A percentile compares a stretch with the other conserved stretches of the same genome.
These are phyloP conservation scores for Venturia oleaginea DNA, from an alignment of 2,329 filamentous ascomycete genomes.

Conservation along the genomic window DNA sequence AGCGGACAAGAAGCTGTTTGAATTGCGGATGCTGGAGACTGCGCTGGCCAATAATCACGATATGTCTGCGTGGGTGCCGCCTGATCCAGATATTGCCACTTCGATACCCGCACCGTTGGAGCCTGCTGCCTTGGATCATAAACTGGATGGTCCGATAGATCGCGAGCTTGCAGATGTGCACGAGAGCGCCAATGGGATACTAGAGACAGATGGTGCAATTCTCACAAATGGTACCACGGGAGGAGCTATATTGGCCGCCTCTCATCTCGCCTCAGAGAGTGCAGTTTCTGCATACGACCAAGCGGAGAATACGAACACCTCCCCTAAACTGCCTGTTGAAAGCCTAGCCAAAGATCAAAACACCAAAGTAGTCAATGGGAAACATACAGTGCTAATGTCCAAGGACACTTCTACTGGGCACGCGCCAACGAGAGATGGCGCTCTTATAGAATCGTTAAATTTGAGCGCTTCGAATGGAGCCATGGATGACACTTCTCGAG, in stretches of 20 bases:
- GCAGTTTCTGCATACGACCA: neutral
- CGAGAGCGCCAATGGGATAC: neutral
- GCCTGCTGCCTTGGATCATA: neutral
- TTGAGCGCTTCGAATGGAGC: neutral
- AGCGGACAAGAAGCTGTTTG: conserved; percentile 59
- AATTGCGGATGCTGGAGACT: conserved; percentile 7
- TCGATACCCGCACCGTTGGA: neutral
- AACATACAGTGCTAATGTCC: neutral
- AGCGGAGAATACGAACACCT: neutral
- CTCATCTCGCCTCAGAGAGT: neutral
- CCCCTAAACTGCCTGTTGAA: neutral
- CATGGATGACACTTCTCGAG: neutral
- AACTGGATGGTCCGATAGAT: neutral
- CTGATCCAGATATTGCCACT: neutral
- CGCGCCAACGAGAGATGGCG: neutral
- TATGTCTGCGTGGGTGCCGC: neutral
- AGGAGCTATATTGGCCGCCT: neutral
- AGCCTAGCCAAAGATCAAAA: neutral
- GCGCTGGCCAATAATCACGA: neutral
- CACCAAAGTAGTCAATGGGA: neutral
- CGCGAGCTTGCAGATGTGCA: neutral
- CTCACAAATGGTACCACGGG: too few relatives aligned
- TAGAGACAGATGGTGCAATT: neutral
- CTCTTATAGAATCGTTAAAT: neutral
- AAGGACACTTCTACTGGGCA: neutral